phyloP scores from a whole-genome alignment of 1,284 basidiomycete species.

The Marasmius sp. region DNA sequence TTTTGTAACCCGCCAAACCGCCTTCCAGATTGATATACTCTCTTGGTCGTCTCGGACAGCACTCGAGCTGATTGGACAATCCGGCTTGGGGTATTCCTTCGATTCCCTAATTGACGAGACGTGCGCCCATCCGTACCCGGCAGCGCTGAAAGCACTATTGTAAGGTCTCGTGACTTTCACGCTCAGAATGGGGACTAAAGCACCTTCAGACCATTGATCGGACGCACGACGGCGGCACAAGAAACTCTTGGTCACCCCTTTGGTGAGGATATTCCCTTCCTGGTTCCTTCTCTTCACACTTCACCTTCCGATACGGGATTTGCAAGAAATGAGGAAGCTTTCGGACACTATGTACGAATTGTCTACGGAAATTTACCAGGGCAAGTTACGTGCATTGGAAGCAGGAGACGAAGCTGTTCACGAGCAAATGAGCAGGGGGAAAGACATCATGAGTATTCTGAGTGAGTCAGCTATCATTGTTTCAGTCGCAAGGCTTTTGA shows the following conservation, averaged over 20 bases:
- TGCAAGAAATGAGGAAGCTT: slow-evolving; percentile 35
- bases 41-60: slow-evolving; percentile 17
- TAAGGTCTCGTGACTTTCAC: slow-evolving; percentile 6
- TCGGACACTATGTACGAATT: slow-evolving; percentile 37
- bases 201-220: no score
- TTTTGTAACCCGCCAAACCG: neutral
- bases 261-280: no score
- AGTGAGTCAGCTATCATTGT: slow-evolving; percentile 26
- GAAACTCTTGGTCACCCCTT: no score
- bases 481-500: neutral
- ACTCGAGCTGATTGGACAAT: slow-evolving; percentile 28
- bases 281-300: slow-evolving; percentile 32
- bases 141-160: slow-evolving; percentile 27
- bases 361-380: slow-evolving; percentile 35
- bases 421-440: slow-evolving; percentile 34
- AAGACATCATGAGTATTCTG: slow-evolving; percentile 48
- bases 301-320: slow-evolving; percentile 29
- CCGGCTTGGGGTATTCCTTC: slow-evolving; percentile 42
- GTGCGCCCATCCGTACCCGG: slow-evolving; percentile 27
- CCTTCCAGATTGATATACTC: slow-evolving; percentile 9
- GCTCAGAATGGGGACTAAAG: no score
- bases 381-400: slow-evolving; percentile 36
- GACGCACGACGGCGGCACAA: no score
- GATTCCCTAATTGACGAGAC: slow-evolving; percentile 28
- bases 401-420: slow-evolving; percentile 32